Conservation (phyloP, 441 rosid genomes). For the Gossypium lobatum region DNA sequence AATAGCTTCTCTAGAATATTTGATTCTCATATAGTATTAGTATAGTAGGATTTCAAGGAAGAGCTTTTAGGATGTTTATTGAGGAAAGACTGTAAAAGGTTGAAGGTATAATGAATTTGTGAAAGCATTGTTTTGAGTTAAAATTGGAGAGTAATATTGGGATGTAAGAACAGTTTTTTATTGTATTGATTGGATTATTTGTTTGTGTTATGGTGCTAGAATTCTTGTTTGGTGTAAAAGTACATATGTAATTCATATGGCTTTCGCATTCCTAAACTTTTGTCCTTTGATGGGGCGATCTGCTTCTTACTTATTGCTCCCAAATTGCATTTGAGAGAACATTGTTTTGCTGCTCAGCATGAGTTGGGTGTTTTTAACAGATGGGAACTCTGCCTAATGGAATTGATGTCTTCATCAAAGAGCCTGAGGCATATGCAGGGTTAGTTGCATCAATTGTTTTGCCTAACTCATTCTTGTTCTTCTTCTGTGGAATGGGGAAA, state of each 20-base stretch:
- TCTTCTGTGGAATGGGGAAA: conserved; percentile 1
- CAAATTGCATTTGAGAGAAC: not conserved
- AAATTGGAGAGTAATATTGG: not conserved
- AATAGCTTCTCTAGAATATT: not conserved
- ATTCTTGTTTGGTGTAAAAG: not conserved
- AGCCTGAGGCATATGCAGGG: conserved; percentile 29
- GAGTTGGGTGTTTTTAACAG: conserved; percentile 21
- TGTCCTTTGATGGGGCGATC: not conserved
- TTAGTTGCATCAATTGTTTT: conserved; percentile 21
- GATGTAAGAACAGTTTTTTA: not conserved
- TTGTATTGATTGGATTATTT: not conserved
- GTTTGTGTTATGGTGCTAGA: not conserved
- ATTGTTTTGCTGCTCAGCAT: conserved; percentile 10
- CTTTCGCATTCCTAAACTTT: not conserved
- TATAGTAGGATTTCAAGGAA: not conserved
- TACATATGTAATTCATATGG: not conserved
- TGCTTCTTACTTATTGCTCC: not conserved
- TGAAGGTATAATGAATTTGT: not conserved
- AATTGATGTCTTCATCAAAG: conserved; percentile 20
- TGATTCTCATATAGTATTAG: not conserved
- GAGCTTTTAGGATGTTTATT: not conserved
- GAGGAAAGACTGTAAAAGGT: not conserved
- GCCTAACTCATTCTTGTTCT: not conserved
- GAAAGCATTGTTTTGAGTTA: not conserved
- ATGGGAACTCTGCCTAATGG: conserved; percentile 27